These are phyloP conservation scores for Candida coleopterorum DNA, from an alignment of 805 yeast species.

Conservation along the genomic window DNA sequence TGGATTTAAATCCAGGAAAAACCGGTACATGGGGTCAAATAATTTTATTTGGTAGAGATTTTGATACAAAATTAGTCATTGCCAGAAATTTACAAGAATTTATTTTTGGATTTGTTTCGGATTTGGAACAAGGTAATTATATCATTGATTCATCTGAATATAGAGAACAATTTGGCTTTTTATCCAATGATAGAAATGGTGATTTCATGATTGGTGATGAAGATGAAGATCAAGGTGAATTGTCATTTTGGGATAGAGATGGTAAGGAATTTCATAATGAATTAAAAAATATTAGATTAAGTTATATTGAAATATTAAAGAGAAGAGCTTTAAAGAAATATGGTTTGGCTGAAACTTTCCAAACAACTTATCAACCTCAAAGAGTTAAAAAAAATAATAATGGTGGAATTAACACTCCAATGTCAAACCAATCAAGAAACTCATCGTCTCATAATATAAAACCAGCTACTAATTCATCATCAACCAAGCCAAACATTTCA, in stretches of 20 bases:
- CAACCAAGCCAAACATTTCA: conserved; percentile 4
- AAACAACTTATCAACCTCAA: conserved; percentile 36
- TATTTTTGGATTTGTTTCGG: conserved; percentile 31
- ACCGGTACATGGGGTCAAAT: conserved; percentile 39
- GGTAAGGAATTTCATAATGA: conserved; percentile 31
- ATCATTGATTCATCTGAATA: conserved; percentile 33
- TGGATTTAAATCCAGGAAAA: conserved; percentile 39
- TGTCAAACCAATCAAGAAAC: conserved; percentile 9
- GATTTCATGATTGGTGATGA: conserved; percentile 42
- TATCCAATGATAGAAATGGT: conserved; percentile 34
- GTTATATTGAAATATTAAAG: conserved; percentile 40
- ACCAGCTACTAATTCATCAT: background rate
- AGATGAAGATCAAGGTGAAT: conserved; percentile 43
- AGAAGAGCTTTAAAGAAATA: conserved; percentile 36
- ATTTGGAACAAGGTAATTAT: conserved; percentile 39
- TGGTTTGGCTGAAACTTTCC: conserved; percentile 34
- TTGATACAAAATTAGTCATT: conserved; percentile 38
- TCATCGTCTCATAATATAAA: conserved; percentile 5
- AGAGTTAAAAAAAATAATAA: conserved; percentile 12
- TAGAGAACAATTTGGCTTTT: conserved; percentile 30
- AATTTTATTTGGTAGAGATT: conserved; percentile 41
- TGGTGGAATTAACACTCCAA: conserved; percentile 12
- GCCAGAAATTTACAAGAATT: conserved; percentile 37
- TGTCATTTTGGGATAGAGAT: conserved; percentile 32
- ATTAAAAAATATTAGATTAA: conserved; percentile 23